These are phyloP conservation scores for Cocos nucifera DNA, from an alignment of 176 grass and related monocot species.

Conservation along the genomic window DNA sequence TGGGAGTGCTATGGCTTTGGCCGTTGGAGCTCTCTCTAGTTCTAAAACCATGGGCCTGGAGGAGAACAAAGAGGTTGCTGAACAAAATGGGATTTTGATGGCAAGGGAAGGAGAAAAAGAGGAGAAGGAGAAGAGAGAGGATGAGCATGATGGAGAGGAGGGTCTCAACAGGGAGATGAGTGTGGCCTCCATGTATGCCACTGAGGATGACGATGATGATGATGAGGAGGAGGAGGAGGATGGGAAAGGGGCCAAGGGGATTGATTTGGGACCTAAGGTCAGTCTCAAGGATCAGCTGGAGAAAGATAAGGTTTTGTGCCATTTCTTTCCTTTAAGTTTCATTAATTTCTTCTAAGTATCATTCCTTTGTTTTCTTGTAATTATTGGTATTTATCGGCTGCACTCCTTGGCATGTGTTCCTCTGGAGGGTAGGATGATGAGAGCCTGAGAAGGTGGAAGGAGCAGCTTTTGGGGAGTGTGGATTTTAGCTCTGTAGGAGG, in stretches of 20 bases:
- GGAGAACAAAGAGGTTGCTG: background rate
- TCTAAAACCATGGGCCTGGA: conserved; percentile 21
- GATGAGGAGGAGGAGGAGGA: conserved; percentile 42
- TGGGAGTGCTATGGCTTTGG: conserved; percentile 14
- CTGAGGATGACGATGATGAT: conserved; percentile 47
- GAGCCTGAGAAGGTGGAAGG: conserved; percentile 95
- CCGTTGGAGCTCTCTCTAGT: conserved; percentile 8
- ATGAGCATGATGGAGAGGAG: conserved; percentile 16
- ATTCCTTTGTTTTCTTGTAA: background rate
- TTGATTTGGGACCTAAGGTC: conserved; percentile 72
- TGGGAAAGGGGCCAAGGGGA: conserved; percentile 31
- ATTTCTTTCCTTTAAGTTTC: background rate
- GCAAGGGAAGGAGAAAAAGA: conserved; percentile 16
- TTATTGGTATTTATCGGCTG: background rate
- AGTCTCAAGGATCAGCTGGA: conserved; percentile 99
- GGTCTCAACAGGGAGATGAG: conserved; percentile 34
- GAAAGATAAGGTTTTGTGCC: conserved; percentile 67
- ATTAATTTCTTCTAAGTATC: background rate
- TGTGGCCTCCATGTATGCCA: conserved; percentile 26
- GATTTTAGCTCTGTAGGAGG: conserved; percentile 97
- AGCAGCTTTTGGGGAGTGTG: conserved; percentile 81
- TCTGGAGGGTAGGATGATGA: conserved; percentile 63
- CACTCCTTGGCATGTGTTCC: background rate
- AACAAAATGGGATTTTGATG: conserved; percentile 13
- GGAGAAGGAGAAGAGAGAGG: conserved; percentile 1